phyloP scores from a whole-genome alignment of 169 alveolate genomes.

The Neospora caninum region DNA sequence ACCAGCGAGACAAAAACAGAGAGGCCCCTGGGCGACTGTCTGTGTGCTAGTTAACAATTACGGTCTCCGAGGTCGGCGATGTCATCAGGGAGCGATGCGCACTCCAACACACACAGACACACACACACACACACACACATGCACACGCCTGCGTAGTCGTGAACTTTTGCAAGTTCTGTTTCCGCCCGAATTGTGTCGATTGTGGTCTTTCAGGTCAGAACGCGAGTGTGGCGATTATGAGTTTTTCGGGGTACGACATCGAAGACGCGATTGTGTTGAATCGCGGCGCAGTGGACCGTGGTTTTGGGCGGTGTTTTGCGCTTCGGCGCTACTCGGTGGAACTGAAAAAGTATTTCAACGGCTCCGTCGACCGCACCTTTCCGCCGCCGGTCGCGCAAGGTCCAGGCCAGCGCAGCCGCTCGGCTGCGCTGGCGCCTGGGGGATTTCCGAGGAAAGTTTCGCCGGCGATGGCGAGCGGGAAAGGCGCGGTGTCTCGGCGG shows the following conservation, averaged over 20 bases:
- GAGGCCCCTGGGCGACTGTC: too few relatives aligned
- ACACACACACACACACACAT: too few relatives aligned
- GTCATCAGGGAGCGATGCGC: too few relatives aligned
- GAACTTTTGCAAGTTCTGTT: not conserved
- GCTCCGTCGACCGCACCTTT: slow-evolving; percentile 79
- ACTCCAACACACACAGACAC: too few relatives aligned
- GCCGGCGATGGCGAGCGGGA: slow-evolving; percentile 14
- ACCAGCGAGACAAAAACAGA: too few relatives aligned
- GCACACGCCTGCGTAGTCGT: not conserved
- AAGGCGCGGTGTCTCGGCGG: slow-evolving; percentile 38
- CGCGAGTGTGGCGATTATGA: slow-evolving; percentile 99
- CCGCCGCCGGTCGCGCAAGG: slow-evolving; percentile 67
- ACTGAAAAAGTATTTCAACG: slow-evolving; percentile 80
- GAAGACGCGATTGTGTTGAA: slow-evolving; percentile 99
- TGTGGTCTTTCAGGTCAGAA: slow-evolving; percentile 83
- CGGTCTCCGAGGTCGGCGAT: too few relatives aligned
- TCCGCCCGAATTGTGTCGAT: not conserved
- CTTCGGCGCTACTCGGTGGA: slow-evolving; percentile 77
- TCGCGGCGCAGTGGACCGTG: slow-evolving; percentile 98
- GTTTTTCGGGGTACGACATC: slow-evolving; percentile 99
- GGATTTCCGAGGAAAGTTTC: slow-evolving; percentile 2
- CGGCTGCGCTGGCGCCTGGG: slow-evolving; percentile 29
- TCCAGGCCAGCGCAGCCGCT: slow-evolving; percentile 40
- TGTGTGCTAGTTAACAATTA: too few relatives aligned
- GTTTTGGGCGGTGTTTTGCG: slow-evolving; percentile 90